Evolutionary conservation across 495 filamentous ascomycete genomes (phyloP), one percentile per base, ranked within the genome.

Genomic region (Chaetomium fimeti): DNA sequence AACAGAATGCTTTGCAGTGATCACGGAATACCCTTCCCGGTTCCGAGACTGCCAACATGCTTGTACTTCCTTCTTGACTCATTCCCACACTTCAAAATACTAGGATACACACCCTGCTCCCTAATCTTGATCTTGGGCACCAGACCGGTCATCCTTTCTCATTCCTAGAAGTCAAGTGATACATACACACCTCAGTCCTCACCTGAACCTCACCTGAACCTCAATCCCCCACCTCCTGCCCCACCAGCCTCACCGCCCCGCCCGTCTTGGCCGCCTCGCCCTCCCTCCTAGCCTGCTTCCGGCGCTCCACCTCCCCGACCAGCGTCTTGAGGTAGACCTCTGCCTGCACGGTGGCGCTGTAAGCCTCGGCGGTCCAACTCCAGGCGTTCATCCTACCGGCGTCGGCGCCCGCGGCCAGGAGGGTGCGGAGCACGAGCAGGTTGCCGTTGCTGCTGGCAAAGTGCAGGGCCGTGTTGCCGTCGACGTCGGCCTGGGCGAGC

Each of bases 401-500:
- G 62, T 87, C 83, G 52, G 90, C 89, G 13, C 90, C 90, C 16
- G 74, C 72, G 56, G 63, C 83, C 25, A 94, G 78, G 25, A 95
- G 75, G 25, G 89, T 86, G 48, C 91, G 82, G 56, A 93, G 75
- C 4, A 89, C 86, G 63, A 90, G 86, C 43, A 92, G 75, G 68
- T 91, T 85, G 16, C 91, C 91, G 68, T 88, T 82, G 62, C 77
- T 78, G 66, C 81, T 84, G 60, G 84, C 81, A 74, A 83, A 86
- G 76, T 95, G 91, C 60, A 94, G 80, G 15, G 90, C 86, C 24
- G 89, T 93, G 69, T 93, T 92, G 13, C 91, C 91, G 24, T 85
- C 79, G 13, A 75, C 66, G 72, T 95, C 91, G 3, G 75, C 74
- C 66, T 76, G 74, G 40, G 68, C 72, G 38, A 83, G 74, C 20